Conservation (phyloP, 108 stramenopile genomes). For the Seminavis robusta region DNA sequence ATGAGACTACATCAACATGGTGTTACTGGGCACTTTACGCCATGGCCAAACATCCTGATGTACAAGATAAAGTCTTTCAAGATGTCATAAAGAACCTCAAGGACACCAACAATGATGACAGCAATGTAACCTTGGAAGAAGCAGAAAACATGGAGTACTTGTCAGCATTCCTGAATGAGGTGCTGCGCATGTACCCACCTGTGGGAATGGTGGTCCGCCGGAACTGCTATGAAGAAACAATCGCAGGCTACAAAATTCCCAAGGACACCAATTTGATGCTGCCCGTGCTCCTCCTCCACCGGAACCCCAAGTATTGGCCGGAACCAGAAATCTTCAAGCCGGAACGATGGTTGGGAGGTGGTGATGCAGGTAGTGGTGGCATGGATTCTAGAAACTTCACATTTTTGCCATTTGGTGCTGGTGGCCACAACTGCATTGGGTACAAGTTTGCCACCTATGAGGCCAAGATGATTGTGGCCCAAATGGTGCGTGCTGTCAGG, state of each 20-base stretch:
- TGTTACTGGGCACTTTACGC: constrained; percentile 54
- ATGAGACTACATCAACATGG: constrained; percentile 68
- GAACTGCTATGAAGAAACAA: constrained; percentile 14
- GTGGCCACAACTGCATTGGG: constrained; percentile 58
- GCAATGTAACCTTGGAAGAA: constrained; percentile 33
- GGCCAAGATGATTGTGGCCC: constrained; percentile 60
- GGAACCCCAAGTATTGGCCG: constrained; percentile 61
- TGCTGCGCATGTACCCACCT: constrained; percentile 57
- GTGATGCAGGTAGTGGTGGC: constrained; percentile 10
- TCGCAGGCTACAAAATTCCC: constrained; percentile 44
- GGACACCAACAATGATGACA: background rate
- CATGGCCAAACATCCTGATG: constrained; percentile 36
- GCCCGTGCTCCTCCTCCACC: constrained; percentile 47
- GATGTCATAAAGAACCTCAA: constrained; percentile 38
- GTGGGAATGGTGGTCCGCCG: constrained; percentile 38
- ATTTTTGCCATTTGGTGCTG: constrained; percentile 62
- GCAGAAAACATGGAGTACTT: constrained; percentile 59
- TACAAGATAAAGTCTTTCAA: constrained; percentile 41
- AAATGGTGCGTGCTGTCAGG: constrained; percentile 38
- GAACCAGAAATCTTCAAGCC: constrained; percentile 57
- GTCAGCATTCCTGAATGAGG: constrained; percentile 58
- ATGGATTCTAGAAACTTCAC: too few species aligned
- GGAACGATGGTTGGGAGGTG: constrained; percentile 48
- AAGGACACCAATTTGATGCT: constrained; percentile 35
- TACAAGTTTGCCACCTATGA: constrained; percentile 56